These are phyloP conservation scores for Penicillium herquei DNA, from an alignment of 495 filamentous ascomycete genomes.

Conservation along the genomic window DNA sequence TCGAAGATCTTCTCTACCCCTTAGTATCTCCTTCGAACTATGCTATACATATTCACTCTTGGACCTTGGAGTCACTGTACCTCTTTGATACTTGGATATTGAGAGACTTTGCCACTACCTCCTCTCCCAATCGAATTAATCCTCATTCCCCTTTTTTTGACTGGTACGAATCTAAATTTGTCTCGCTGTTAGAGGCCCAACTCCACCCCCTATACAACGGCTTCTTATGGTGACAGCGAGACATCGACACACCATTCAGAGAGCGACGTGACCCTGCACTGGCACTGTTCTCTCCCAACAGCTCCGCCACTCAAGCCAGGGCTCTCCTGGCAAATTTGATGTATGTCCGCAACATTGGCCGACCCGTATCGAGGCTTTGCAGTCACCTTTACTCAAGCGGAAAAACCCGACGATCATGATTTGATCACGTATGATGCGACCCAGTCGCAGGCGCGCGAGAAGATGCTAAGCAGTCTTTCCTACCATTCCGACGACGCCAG, in stretches of 20 bases:
- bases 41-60: not conserved
- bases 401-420: conserved; percentile 20
- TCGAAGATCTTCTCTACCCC: conserved; percentile 1
- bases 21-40: not conserved
- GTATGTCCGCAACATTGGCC: conserved; percentile 44
- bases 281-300: conserved; percentile 1
- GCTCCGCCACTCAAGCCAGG: conserved; percentile 24
- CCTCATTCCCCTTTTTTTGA: not conserved
- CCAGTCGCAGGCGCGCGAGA: conserved; percentile 30
- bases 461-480: conserved; percentile 26
- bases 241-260: not conserved
- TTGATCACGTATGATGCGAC: conserved; percentile 33
- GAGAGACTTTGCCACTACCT: not conserved
- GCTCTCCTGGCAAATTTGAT: conserved; percentile 42
- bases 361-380: conserved; percentile 44
- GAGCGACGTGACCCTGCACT: not conserved
- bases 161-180: conserved; percentile 4
- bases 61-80: not conserved
- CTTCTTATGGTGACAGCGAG: conserved; percentile 1
- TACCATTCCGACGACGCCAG: conserved; percentile 31
- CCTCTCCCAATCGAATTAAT: not conserved
- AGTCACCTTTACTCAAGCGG: conserved; percentile 32
- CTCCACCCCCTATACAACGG: not conserved
- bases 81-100: conserved; percentile 3
- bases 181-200: not conserved